A percentile compares a stretch with the other conserved stretches of the same genome.
Conservation (phyloP, 1,284 basidiomycete genomes). For the Trichosporon sp. region DNA sequence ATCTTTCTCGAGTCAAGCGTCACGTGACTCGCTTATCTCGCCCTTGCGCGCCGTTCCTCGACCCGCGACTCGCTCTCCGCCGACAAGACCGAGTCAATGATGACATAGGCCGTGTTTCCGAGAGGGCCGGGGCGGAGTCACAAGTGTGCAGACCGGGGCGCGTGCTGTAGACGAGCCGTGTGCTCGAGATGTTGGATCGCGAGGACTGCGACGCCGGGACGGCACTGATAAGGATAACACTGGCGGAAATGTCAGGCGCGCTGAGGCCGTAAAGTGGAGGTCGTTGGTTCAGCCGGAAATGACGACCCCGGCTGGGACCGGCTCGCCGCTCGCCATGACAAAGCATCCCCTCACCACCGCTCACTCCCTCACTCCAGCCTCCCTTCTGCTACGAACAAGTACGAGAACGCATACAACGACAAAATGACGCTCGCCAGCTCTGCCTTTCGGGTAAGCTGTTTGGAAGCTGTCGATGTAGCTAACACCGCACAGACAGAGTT, state of each 20-base stretch:
- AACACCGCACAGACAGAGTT: conserved; percentile 44
- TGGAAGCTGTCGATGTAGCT: neutral
- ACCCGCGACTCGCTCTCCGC: neutral
- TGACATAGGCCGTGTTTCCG: neutral
- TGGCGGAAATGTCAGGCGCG: neutral
- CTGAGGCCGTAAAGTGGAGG: neutral
- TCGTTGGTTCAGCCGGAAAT: neutral
- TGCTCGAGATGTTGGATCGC: neutral
- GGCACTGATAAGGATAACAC: neutral
- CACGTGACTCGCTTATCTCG: conserved; percentile 4
- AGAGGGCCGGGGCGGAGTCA: neutral
- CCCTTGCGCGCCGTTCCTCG: neutral
- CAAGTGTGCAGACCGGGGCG: neutral
- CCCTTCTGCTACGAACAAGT: neutral
- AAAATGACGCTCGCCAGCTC: conserved; percentile 34
- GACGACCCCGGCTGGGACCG: neutral
- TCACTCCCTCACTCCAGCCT: neutral
- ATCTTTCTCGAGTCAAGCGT: neutral
- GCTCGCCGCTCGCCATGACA: neutral
- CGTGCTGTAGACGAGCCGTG: neutral
- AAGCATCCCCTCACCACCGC: neutral
- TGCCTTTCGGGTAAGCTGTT: conserved; percentile 33
- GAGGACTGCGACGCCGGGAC: neutral
- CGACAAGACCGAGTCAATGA: neutral
- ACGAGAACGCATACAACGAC: neutral